Base-by-base conservation (phyloP, 305 asterid genomes). In the Rubia peregrina region DNA sequence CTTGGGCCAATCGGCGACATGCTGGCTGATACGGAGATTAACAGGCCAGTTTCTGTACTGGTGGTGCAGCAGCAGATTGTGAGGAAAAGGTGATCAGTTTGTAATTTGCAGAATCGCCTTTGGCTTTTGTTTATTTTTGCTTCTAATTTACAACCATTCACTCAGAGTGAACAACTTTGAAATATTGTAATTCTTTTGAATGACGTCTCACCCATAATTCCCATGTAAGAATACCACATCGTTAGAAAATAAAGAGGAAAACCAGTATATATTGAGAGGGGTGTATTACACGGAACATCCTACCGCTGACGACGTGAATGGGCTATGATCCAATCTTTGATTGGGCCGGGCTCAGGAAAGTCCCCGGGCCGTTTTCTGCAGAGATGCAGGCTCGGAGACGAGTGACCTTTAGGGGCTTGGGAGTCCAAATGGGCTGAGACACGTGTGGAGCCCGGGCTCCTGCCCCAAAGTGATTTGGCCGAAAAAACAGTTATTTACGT, bases 1-100 rank as follows among this genome's bases (percentile, higher is more conserved):
- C 74, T 91, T 1, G 97, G 97, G 0, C 96, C 97, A 0, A 81
- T 91, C 0, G 95, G 97, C n/a, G 97, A 91, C 71, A 89, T 91
- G 88, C 88, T 89, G n/a, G 88, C 95, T 1, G 88, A 90, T 6
- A 71, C 87, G 0, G 96, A 91, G 71, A 65, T 89, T 9, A 77
- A 77, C 42, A 79, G 60, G 22, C 91, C 95, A 0, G 85, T 87
- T 14, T 89, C 95, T 3, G 95, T 86, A 5, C 46, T 91, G 79
- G 87, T 91, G 74, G 82, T 89, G 80, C 97, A 89, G 71, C 95
- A 91, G 77, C 97, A 91, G 71, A 75, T 75, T 40, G 53, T 75
- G 51, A 75, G 78, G 71, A 75, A 22, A 21, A 69, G 72, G 65
- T 75, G 78, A 75, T 49, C 57, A 64, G 33, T n/a, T 38, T 33